phyloP scores from a whole-genome alignment of 805 yeast genomes.

The Wickerhamomyces pijperi region DNA sequence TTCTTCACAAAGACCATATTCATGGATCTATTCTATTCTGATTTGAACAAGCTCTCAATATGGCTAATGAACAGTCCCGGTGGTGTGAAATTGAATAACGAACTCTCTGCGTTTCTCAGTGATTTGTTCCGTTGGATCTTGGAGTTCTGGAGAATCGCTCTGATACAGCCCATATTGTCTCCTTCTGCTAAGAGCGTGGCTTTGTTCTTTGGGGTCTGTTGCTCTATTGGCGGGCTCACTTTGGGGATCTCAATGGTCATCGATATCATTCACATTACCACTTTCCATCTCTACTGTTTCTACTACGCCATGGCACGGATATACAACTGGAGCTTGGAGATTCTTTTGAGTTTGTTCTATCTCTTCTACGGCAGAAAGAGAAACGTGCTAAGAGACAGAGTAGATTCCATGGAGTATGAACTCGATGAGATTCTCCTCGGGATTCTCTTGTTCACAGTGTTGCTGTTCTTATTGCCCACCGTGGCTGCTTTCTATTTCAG shows the following conservation, averaged over 20 bases:
- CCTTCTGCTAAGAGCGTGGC: conserved; percentile 22
- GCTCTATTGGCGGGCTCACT: conserved; percentile 46
- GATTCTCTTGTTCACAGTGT: conserved; percentile 73
- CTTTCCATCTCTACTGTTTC: conserved; percentile 67
- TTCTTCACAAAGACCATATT: conserved; percentile 23
- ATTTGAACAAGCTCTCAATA: conserved; percentile 36
- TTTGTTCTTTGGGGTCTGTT: conserved; percentile 27
- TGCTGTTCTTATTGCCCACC: conserved; percentile 76
- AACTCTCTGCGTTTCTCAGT: conserved; percentile 75
- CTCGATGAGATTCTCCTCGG: conserved; percentile 83
- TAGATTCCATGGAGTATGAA: conserved; percentile 77
- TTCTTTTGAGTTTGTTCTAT: conserved; percentile 64
- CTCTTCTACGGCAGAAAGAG: conserved; percentile 84
- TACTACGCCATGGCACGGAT: conserved; percentile 71
- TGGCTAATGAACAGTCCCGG: conserved; percentile 89
- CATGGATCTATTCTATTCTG: conserved; percentile 29
- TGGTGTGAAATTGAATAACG: conserved; percentile 85
- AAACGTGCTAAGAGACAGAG: conserved; percentile 73
- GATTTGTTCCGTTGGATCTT: conserved; percentile 81
- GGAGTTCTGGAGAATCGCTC: conserved; percentile 41
- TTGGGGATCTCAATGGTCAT: conserved; percentile 54
- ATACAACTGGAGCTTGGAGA: conserved; percentile 62
- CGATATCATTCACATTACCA: conserved; percentile 52
- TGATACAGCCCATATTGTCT: conserved; percentile 16
- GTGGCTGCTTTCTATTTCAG: conserved; percentile 72